Conservation (phyloP, 2,329 filamentous ascomycete genomes). For the Exserohilum turcica region DNA sequence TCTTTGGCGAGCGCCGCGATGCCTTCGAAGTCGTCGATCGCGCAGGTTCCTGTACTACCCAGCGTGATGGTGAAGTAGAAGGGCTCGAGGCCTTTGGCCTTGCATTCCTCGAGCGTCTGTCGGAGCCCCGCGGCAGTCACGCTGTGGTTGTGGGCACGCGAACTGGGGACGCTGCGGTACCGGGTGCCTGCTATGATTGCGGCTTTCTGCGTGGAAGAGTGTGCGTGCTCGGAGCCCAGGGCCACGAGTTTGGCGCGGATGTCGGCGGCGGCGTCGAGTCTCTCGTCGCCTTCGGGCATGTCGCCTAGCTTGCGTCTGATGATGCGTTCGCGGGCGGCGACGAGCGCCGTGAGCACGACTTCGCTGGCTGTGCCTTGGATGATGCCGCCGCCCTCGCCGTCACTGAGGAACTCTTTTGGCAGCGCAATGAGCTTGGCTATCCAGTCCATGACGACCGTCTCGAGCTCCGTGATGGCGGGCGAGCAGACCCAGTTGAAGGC, state of each 20-base stretch:
- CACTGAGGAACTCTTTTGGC: conserved; percentile 74
- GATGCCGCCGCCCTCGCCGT: conserved; percentile 82
- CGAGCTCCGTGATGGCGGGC: conserved; percentile 88
- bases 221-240: conserved; percentile 76
- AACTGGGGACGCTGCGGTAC: conserved; percentile 71
- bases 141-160: conserved; percentile 67
- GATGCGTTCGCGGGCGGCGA: conserved; percentile 74
- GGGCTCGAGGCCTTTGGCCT: conserved; percentile 73
- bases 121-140: conserved; percentile 70
- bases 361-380: conserved; percentile 92
- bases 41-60: conserved; percentile 87
- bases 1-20: conserved; percentile 63
- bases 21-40: conserved; percentile 77
- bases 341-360: conserved; percentile 82
- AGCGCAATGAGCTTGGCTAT: conserved; percentile 75
- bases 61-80: conserved; percentile 86
- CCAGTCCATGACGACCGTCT: conserved; percentile 94
- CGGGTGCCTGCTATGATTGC: conserved; percentile 85
- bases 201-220: conserved; percentile 85
- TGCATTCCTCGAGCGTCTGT: conserved; percentile 66
- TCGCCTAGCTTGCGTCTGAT: conserved; percentile 55
- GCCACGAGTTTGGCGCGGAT: conserved; percentile 76
- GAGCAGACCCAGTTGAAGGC: conserved; percentile 98
- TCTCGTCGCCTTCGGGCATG: conserved; percentile 43
- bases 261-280: conserved; percentile 65